Conservation (phyloP, 371 early-diverging fungal species). For the Mortierella sp. region DNA sequence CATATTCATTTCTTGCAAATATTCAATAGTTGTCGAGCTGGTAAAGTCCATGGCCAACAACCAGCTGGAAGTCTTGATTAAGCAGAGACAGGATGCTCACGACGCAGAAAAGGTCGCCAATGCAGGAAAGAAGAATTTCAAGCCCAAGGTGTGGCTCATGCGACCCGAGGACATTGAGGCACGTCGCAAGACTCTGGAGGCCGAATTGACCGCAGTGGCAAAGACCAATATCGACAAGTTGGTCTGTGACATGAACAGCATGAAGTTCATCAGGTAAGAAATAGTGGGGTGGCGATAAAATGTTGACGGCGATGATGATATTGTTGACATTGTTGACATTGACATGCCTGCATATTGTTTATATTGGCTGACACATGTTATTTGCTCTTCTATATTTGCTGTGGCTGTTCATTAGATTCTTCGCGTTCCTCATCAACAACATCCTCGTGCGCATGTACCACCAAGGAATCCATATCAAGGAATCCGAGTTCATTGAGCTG, state of each 20-base stretch:
- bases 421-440: constrained; percentile 81
- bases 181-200: constrained; percentile 60
- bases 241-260: constrained; percentile 76
- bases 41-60: constrained; percentile 63
- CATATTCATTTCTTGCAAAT: neutral
- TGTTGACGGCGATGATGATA: neutral
- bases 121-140: constrained; percentile 54
- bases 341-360: neutral
- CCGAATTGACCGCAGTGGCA: constrained; percentile 69
- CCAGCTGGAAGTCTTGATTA: constrained; percentile 60
- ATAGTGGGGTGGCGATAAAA: constrained; percentile 5
- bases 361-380: neutral
- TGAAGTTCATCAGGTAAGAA: constrained; percentile 75
- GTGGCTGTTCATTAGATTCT: constrained; percentile 60
- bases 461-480: constrained; percentile 89
- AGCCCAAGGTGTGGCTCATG: constrained; percentile 47
- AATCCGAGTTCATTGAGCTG: constrained; percentile 84
- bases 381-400: neutral
- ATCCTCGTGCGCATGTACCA: constrained; percentile 84
- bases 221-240: constrained; percentile 76
- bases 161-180: constrained; percentile 48
- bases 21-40: constrained; percentile 58
- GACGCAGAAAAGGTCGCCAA: constrained; percentile 48
- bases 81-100: constrained; percentile 47
- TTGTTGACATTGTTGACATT: neutral